Base-by-base conservation (phyloP, 108 stramenopile species). In the Nitzschia palea region DNA sequence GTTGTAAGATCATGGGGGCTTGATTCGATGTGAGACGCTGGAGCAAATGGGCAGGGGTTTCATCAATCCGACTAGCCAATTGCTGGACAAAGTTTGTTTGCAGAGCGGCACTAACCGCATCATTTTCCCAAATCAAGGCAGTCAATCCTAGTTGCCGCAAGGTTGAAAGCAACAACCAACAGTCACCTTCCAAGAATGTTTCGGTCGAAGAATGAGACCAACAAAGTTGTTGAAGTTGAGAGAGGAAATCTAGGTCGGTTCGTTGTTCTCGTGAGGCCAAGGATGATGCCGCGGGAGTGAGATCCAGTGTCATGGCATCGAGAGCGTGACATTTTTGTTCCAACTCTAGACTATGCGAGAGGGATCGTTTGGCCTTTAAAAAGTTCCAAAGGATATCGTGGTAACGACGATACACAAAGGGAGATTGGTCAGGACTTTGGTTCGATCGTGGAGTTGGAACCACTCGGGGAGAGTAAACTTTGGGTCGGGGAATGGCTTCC, bases 81-180 rank as follows among this genome's bases (percentile, higher is more conserved):
- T 65, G 62, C 18, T 76, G 47, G 15, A 79, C 31, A 36, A 48
- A 70, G 28, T 53, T 50, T 2, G 35, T 28, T 18, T 71, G 48
- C 44, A 69, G 69, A 29, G 37, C 37, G 18, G 69, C 72, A 10
- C 74, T 36, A 2, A 64, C 54, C 29, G 70, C 43, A 74, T 76
- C 80, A 37, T 83, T 71, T 30, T 60, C 59, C 78, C 85, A 86
- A 25, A 87, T 59, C 30, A 90, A 53, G 27, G 85, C 75, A 14
- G 68, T 43, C 54, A 80, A 20, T 8, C 86, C 81, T 15, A 76
- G 55, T 17, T 58, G 62, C 8, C 89, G 85, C 10, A 90, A 55
- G 18, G 58, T 40, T 0, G 73, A 40, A 54, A 90, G 31, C 20
- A 90, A 71, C 57, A 67, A 56, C 89, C 89, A 90, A 20, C 82